These are phyloP conservation scores for Gossypium bickii DNA, from an alignment of 345 rosid genomes.

Conservation along the genomic window DNA sequence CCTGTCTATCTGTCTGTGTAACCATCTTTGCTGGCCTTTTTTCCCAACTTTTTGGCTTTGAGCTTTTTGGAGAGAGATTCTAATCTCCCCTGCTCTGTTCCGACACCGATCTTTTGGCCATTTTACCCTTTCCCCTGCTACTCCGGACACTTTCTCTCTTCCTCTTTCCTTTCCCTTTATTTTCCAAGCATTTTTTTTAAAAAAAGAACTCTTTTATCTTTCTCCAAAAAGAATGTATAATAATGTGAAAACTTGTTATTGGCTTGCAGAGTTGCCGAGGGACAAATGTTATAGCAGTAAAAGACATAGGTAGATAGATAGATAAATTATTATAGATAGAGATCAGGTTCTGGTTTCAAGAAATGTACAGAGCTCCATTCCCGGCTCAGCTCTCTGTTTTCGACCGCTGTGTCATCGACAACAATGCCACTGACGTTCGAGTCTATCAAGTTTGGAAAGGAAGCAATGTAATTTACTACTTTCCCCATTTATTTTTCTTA, in stretches of 20 bases:
- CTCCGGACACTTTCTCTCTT: not conserved
- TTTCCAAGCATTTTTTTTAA: not conserved
- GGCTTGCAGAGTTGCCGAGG: not conserved
- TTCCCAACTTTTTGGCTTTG: not conserved
- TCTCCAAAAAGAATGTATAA: not conserved
- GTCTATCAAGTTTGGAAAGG: conserved; percentile 71
- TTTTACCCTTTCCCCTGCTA: not conserved
- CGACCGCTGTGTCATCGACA: conserved; percentile 31
- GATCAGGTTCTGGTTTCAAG: conserved; percentile 10
- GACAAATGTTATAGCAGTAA: not conserved
- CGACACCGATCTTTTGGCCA: not conserved
- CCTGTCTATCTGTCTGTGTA: not conserved
- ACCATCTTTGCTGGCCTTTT: conserved; percentile 8
- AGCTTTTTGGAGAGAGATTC: conserved; percentile 8
- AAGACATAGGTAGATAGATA: not conserved
- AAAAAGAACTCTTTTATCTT: not conserved
- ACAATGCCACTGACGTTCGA: conserved; percentile 26
- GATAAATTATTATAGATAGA: not conserved
- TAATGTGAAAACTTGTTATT: not conserved
- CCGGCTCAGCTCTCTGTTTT: conserved; percentile 41
- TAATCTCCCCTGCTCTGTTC: not conserved
- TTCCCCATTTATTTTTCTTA: not conserved
- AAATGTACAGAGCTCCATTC: conserved; percentile 25
- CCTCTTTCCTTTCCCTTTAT: not conserved
- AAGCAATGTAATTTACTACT: conserved; percentile 38